Evolutionary conservation across 2,329 filamentous ascomycete species (phyloP).

Genomic region (Sporothrix inflata): DNA sequence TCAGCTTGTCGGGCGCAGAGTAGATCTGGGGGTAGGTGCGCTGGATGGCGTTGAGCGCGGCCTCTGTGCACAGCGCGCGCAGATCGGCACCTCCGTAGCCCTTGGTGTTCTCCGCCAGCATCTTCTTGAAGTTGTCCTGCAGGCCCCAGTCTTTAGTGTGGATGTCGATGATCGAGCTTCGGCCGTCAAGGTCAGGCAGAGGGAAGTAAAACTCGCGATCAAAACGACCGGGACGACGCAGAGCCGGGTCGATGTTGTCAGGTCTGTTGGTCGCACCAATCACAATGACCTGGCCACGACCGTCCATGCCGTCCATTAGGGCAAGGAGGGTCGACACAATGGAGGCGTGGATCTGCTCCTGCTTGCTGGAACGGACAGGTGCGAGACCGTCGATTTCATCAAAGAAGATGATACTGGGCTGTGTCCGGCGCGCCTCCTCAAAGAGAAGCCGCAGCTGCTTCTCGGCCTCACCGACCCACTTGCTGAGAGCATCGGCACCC

Average conservation of each 20-base stretch:
- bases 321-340: conserved; percentile 95
- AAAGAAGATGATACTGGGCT: conserved; percentile 99
- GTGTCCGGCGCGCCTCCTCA: conserved; percentile 91
- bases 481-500: conserved; percentile 94
- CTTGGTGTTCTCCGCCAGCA: conserved; percentile 86
- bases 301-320: conserved; percentile 97
- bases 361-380: conserved; percentile 94
- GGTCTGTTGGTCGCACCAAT: conserved; percentile 98
- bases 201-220: conserved; percentile 99
- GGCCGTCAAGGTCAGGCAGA: conserved; percentile 76
- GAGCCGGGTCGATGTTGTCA: conserved; percentile 94
- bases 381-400: conserved; percentile 98
- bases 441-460: conserved; percentile 91
- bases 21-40: conserved; percentile 97
- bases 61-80: conserved; percentile 91
- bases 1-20: conserved; percentile 81
- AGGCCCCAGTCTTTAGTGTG: conserved; percentile 95
- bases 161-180: conserved; percentile 88
- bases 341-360: conserved; percentile 97
- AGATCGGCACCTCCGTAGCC: conserved; percentile 93
- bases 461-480: conserved; percentile 98
- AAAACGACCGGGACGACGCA: conserved; percentile 90
- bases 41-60: conserved; percentile 92
- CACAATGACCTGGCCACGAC: conserved; percentile 96
- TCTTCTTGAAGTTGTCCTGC: conserved; percentile 75